These are phyloP conservation scores for Aspergillus funiculosus DNA, from an alignment of 495 filamentous ascomycete species.

Conservation along the genomic window DNA sequence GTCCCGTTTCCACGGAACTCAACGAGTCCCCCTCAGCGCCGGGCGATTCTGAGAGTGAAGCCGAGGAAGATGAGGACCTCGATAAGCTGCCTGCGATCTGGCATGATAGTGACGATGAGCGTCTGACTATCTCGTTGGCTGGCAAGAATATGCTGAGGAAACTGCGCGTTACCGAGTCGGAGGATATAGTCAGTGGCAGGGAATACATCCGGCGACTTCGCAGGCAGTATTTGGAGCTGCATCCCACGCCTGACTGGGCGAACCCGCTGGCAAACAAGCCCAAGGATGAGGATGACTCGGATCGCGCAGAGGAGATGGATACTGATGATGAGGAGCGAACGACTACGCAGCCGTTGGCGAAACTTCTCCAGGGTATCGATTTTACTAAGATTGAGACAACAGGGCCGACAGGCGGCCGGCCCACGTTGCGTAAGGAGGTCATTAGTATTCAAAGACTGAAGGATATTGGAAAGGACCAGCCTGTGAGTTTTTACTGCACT, in stretches of 20 bases:
- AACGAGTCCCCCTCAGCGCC: constrained; percentile 27
- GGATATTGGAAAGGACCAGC: constrained; percentile 55
- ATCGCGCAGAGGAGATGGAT: constrained; percentile 38
- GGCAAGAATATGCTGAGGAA: constrained; percentile 69
- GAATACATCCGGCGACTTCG: constrained; percentile 79
- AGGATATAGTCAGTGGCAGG: constrained; percentile 78
- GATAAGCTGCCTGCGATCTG: constrained; percentile 54
- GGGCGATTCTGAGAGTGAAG: constrained; percentile 24
- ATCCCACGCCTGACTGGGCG: constrained; percentile 79
- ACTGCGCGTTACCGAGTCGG: constrained; percentile 67
- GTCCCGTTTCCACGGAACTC: constrained; percentile 41
- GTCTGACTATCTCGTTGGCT: constrained; percentile 73
- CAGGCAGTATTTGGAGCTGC: constrained; percentile 71
- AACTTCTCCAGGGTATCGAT: constrained; percentile 63
- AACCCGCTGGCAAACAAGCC: constrained; percentile 46
- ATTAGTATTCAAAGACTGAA: constrained; percentile 74
- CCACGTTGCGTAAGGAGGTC: constrained; percentile 75
- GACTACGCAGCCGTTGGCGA: constrained; percentile 68
- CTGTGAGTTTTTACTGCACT: constrained; percentile 38
- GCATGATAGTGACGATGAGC: constrained; percentile 95
- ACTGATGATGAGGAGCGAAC: constrained; percentile 58
- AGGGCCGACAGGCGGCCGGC: constrained; percentile 36
- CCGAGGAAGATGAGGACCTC: constrained; percentile 30
- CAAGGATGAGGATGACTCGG: constrained; percentile 41
- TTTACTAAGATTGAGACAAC: constrained; percentile 44